These are phyloP conservation scores for Croton setiger DNA, from an alignment of 441 rosid genomes.

Conservation along the genomic window DNA sequence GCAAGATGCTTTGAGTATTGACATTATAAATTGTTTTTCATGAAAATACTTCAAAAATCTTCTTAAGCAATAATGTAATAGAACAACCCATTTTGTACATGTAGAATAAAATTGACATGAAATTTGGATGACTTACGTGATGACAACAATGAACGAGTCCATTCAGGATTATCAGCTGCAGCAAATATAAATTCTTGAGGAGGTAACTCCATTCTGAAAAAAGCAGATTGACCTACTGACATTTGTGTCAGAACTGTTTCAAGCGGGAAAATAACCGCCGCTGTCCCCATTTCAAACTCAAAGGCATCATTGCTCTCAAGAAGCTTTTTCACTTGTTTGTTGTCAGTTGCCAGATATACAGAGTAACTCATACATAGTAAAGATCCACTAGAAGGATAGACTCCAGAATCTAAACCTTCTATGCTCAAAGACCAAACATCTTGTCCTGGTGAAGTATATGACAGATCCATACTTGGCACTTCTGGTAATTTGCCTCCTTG, in stretches of 20 bases:
- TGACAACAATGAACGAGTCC: conserved; percentile 40
- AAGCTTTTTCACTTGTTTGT: conserved; percentile 50
- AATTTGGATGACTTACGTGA: conserved; percentile 48
- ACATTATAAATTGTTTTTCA: background rate
- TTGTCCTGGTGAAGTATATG: conserved; percentile 30
- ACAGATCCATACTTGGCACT: conserved; percentile 19
- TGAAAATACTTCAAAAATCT: background rate
- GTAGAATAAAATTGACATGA: conserved; percentile 5
- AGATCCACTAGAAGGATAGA: conserved; percentile 53
- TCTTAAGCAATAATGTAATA: too few relatives aligned
- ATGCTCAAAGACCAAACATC: conserved; percentile 29
- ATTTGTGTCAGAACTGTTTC: conserved; percentile 70
- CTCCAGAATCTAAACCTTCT: conserved; percentile 64
- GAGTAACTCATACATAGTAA: conserved; percentile 61
- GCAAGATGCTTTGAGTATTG: background rate
- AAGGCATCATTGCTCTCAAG: conserved; percentile 76
- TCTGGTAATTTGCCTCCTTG: conserved; percentile 28
- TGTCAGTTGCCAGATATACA: conserved; percentile 45
- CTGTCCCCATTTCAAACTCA: conserved; percentile 91
- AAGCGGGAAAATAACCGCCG: conserved; percentile 55
- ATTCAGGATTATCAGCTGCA: conserved; percentile 48
- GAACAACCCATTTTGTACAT: too few relatives aligned
- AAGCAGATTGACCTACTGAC: conserved; percentile 84
- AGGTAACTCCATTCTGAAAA: conserved; percentile 40
- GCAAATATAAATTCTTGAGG: conserved; percentile 62